Evolutionary conservation across 495 filamentous ascomycete species (phyloP).

Genomic region (Extremus antarcticus): DNA sequence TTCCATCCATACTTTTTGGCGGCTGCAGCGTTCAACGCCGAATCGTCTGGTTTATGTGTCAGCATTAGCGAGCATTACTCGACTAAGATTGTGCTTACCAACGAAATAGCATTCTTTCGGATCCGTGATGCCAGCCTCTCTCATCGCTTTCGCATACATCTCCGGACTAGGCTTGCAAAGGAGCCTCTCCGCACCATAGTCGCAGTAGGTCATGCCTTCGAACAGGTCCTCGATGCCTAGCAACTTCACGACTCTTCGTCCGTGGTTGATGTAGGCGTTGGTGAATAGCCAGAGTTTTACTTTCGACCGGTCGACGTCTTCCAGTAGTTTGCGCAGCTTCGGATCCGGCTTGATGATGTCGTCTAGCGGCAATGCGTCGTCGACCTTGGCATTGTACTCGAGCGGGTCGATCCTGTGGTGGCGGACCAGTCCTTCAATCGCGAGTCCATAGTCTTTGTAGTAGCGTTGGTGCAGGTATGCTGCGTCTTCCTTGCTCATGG

Average conservation of each 20-base stretch:
- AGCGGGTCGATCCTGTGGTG: conserved; percentile 94
- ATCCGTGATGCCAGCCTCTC: conserved; percentile 33
- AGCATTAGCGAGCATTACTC: not conserved
- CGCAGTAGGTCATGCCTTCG: conserved; percentile 86
- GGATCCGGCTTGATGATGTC: conserved; percentile 66
- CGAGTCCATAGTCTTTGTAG: conserved; percentile 89
- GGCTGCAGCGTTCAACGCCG: conserved; percentile 58
- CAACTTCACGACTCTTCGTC: conserved; percentile 65
- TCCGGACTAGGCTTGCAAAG: conserved; percentile 74
- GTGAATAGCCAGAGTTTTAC: conserved; percentile 90
- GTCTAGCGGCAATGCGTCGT: conserved; percentile 89
- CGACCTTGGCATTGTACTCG: conserved; percentile 87
- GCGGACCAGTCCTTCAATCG: conserved; percentile 87
- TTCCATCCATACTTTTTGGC: conserved; percentile 71
- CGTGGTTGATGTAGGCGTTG: conserved; percentile 90
- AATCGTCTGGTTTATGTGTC: conserved; percentile 62
- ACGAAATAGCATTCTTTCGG: conserved; percentile 68
- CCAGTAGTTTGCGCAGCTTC: conserved; percentile 61
- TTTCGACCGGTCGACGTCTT: conserved; percentile 66
- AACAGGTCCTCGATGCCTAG: conserved; percentile 79
- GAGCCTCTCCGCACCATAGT: conserved; percentile 58
- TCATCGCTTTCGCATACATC: conserved; percentile 72
- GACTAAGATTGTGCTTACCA: conserved; percentile 43
- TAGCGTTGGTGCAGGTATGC: conserved; percentile 75
- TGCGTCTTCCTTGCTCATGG: conserved; percentile 62